Evolutionary conservation across 1,284 basidiomycete species (phyloP).

Genomic region (Athelia sp.): DNA sequence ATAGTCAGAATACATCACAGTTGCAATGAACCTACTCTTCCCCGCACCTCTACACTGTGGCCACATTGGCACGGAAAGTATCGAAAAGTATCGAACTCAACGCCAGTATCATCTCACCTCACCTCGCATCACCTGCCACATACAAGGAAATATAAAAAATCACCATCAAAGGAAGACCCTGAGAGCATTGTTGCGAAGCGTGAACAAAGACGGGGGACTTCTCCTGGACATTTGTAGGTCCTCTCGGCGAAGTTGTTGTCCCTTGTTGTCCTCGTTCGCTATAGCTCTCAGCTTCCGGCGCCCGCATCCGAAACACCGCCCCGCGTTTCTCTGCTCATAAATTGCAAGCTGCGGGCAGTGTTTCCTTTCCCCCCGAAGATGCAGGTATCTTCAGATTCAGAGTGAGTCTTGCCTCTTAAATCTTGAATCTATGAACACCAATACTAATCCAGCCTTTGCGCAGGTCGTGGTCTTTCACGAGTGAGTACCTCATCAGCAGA

Average conservation of each 20-base stretch:
- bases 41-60: too few relatives aligned
- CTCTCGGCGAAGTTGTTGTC: background rate
- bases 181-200: too few relatives aligned
- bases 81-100: too few relatives aligned
- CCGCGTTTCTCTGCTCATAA: background rate
- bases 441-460: background rate
- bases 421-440: background rate
- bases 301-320: background rate
- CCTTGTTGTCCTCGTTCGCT: background rate
- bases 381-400: background rate
- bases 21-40: too few relatives aligned
- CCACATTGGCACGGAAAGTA: too few relatives aligned
- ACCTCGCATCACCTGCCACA: too few relatives aligned
- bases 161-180: too few relatives aligned
- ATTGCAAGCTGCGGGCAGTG: too few relatives aligned
- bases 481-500: background rate
- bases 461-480: background rate
- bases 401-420: background rate
- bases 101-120: too few relatives aligned
- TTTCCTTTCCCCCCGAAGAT: background rate
- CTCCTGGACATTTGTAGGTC: background rate
- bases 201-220: background rate
- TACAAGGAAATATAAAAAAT: too few relatives aligned
- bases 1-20: too few relatives aligned
- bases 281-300: background rate